These are phyloP conservation scores for Thraustochytrium striatum DNA, from an alignment of 352 stramenopile genomes.

Conservation along the genomic window DNA sequence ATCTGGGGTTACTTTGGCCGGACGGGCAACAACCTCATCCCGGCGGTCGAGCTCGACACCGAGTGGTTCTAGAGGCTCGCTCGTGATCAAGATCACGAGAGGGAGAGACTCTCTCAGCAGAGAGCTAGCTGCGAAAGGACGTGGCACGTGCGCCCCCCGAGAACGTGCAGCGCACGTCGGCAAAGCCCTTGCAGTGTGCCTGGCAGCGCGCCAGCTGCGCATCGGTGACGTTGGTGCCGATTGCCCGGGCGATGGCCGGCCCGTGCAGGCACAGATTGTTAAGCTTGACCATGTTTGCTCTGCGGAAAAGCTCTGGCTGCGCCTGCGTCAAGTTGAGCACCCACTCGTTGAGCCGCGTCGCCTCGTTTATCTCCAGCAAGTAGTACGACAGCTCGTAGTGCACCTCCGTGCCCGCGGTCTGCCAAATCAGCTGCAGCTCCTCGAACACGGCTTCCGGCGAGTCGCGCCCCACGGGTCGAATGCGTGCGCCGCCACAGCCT, in stretches of 20 bases:
- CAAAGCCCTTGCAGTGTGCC: not conserved
- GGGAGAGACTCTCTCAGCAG: too few species aligned
- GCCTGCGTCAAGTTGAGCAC: not conserved
- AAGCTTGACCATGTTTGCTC: not conserved
- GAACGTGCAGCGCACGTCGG: not conserved
- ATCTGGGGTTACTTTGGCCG: slow-evolving; percentile 58
- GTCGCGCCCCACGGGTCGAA: not conserved
- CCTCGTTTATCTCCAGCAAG: not conserved
- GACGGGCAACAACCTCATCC: slow-evolving; percentile 55
- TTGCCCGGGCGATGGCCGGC: not conserved
- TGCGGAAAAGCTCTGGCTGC: not conserved
- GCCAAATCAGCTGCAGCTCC: not conserved
- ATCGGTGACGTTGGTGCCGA: not conserved
- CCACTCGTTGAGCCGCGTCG: not conserved
- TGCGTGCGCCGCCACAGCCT: not conserved
- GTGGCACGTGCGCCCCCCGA: not conserved
- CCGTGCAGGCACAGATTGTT: not conserved
- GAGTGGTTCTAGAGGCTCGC: too few species aligned
- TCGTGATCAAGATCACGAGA: too few species aligned
- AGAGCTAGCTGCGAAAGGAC: too few species aligned
- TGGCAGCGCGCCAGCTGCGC: not conserved
- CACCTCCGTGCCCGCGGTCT: not conserved
- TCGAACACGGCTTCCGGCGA: not conserved
- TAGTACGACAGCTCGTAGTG: not conserved
- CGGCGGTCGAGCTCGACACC: too few species aligned